Evolutionary conservation across 225 moss, liverwort and hornwort genomes (phyloP).

Genomic region (Thuidium tamariscinum): DNA sequence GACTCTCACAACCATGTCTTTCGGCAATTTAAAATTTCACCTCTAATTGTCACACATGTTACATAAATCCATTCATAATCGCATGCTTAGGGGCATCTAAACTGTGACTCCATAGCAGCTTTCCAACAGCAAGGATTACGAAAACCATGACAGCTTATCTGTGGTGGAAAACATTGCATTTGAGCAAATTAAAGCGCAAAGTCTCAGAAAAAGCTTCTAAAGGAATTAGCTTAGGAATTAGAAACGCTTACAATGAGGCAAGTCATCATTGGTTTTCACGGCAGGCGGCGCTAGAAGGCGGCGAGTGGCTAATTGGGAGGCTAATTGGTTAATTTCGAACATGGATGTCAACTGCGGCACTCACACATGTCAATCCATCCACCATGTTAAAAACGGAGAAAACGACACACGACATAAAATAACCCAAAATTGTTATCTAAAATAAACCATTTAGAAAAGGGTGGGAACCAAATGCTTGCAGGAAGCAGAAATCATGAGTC

Average conservation of each 20-base stretch:
- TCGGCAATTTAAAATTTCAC: background rate
- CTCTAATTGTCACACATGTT: background rate
- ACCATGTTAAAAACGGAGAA: background rate
- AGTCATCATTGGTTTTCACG: background rate
- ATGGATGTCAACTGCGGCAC: constrained; percentile 8
- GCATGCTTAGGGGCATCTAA: background rate
- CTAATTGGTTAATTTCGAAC: constrained; percentile 13
- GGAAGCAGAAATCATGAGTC: background rate
- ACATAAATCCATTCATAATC: background rate
- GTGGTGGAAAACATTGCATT: background rate
- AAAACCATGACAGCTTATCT: background rate
- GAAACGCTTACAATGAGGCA: constrained; percentile 4
- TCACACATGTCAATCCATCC: background rate
- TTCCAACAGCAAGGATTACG: background rate
- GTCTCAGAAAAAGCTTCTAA: background rate
- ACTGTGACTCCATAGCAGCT: background rate
- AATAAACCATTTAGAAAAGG: background rate
- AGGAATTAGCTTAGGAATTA: background rate
- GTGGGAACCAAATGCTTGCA: background rate
- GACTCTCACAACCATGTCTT: background rate
- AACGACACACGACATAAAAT: background rate
- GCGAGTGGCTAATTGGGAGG: background rate
- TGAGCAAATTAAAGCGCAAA: background rate
- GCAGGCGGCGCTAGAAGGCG: constrained; percentile 16
- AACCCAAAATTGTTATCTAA: background rate